Conservation (phyloP, 495 filamentous ascomycete genomes). For the Talaromyces stipitatus region DNA sequence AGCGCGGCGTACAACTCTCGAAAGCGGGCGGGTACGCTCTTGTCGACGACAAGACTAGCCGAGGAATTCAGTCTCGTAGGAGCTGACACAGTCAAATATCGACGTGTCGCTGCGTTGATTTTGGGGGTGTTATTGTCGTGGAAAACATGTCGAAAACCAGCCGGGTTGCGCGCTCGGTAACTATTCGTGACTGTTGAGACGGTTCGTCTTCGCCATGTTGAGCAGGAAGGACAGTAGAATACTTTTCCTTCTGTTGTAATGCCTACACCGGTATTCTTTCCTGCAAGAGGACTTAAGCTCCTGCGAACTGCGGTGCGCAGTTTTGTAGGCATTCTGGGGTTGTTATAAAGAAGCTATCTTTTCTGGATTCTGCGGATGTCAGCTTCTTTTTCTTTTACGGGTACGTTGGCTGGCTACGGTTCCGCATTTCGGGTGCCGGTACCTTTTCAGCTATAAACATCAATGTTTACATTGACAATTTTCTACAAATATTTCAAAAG, state of each 20-base stretch:
- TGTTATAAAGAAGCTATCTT: not conserved
- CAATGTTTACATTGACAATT: no score
- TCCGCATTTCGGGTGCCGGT: not conserved
- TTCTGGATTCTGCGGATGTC: not conserved
- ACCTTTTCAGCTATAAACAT: not conserved
- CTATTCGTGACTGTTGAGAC: constrained; percentile 18
- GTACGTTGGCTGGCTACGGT: not conserved
- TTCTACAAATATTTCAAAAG: no score
- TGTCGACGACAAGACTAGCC: constrained; percentile 6
- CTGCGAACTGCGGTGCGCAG: constrained; percentile 1
- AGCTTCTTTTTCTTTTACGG: not conserved
- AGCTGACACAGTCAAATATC: constrained; percentile 16
- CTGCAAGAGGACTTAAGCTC: not conserved
- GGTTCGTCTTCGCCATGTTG: constrained; percentile 23
- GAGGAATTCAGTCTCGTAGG: constrained; percentile 4
- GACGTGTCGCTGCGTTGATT: not conserved
- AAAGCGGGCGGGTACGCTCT: constrained; percentile 28
- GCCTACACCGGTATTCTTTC: not conserved
- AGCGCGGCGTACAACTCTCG: constrained; percentile 55
- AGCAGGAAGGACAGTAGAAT: constrained; percentile 34
- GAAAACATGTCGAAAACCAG: not conserved
- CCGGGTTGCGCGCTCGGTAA: constrained; percentile 11
- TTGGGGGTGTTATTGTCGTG: not conserved
- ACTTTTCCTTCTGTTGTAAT: constrained; percentile 8
- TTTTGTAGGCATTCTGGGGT: not conserved